phyloP scores from a whole-genome alignment of 257 asterid species.

The Capsicum pubescens region DNA sequence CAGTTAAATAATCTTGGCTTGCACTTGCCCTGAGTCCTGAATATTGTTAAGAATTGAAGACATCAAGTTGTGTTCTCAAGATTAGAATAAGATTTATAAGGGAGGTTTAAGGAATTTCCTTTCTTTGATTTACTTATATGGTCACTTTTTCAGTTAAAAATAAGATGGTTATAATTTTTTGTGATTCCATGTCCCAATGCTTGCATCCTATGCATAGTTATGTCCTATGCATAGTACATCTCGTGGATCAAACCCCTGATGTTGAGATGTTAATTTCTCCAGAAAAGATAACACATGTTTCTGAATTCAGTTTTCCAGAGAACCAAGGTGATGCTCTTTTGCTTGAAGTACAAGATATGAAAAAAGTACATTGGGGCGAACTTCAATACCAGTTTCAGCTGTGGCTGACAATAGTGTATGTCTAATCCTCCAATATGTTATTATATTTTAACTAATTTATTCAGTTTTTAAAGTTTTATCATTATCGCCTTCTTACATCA shows the following conservation, averaged over 20 bases:
- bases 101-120: background rate
- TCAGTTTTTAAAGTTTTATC: slow-evolving; percentile 27
- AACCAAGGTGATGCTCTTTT: slow-evolving; percentile 85
- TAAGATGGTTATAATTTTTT: background rate
- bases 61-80: background rate
- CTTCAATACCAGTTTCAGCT: slow-evolving; percentile 75
- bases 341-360: slow-evolving; percentile 79
- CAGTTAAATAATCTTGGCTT: background rate
- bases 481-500: slow-evolving; percentile 20
- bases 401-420: slow-evolving; percentile 78
- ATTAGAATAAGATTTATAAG: background rate
- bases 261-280: slow-evolving; percentile 13
- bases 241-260: background rate
- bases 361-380: slow-evolving; percentile 72
- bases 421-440: slow-evolving; percentile 31
- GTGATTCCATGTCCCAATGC: background rate
- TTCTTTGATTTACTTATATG: slow-evolving; percentile 3
- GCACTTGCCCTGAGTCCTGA: background rate
- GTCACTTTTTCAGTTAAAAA: background rate
- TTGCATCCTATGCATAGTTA: background rate
- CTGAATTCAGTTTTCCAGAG: slow-evolving; percentile 81
- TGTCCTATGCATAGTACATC: no score
- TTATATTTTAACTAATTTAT: background rate
- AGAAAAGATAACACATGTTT: slow-evolving; percentile 32
- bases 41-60: slow-evolving; percentile 6